These are phyloP conservation scores for Cryphonectria radicalis DNA, from an alignment of 2,329 filamentous ascomycete species.

Conservation along the genomic window DNA sequence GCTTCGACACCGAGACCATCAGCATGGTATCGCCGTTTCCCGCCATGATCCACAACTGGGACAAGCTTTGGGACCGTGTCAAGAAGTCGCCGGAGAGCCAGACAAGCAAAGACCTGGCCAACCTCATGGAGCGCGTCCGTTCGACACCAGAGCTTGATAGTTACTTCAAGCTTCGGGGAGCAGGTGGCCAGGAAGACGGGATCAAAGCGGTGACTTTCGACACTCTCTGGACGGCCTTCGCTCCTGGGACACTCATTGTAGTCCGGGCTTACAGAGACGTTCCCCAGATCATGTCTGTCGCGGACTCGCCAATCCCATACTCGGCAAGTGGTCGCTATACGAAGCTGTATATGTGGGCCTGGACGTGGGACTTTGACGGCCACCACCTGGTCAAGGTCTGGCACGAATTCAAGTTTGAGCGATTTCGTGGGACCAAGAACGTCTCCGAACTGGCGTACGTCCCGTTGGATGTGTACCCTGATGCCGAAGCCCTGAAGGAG, in stretches of 20 bases:
- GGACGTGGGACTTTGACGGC: constrained; percentile 30
- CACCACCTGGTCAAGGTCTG: constrained; percentile 27
- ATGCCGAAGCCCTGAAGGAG: constrained; percentile 14
- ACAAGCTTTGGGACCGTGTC: constrained; percentile 25
- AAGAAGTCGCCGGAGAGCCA: constrained; percentile 25
- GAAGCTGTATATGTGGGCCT: constrained; percentile 17
- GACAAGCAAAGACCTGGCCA: constrained; percentile 26
- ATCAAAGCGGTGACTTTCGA: constrained; percentile 29
- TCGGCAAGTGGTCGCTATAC: too few relatives aligned
- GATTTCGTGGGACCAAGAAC: constrained; percentile 30
- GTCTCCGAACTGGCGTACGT: constrained; percentile 29
- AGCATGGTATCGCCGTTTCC: constrained; percentile 27
- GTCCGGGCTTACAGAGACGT: constrained; percentile 25
- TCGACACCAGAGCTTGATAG: constrained; percentile 25
- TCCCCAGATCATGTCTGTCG: constrained; percentile 29
- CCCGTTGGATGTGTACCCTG: constrained; percentile 18
- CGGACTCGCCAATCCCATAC: constrained; percentile 21
- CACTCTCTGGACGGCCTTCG: constrained; percentile 30
- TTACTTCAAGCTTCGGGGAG: constrained; percentile 30
- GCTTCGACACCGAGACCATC: constrained; percentile 27
- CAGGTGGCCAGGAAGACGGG: constrained; percentile 15
- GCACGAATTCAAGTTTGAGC: constrained; percentile 24
- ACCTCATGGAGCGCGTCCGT: constrained; percentile 25
- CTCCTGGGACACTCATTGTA: constrained; percentile 28
- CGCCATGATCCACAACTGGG: constrained; percentile 30